Base-by-base conservation (phyloP, 2,329 filamentous ascomycete species). In the Akanthomyces muscarius region DNA sequence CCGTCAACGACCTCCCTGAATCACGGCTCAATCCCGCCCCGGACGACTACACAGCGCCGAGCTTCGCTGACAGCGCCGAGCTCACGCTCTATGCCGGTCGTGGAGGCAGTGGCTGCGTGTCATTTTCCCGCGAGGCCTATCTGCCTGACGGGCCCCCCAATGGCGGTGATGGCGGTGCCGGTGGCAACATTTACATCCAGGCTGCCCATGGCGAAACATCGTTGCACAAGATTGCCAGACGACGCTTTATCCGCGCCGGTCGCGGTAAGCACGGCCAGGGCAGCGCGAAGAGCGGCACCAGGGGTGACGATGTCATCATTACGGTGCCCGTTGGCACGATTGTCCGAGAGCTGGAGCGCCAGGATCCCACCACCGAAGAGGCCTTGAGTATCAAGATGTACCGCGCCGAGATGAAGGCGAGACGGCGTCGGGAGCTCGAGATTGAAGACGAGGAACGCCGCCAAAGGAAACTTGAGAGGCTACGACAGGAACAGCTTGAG, bases 281-380 rank as follows among this genome's bases (percentile, higher is more conserved):
- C 42, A 90, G 87, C 68, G 83, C 84, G 61, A 84, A 84, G 68
- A 85, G 88, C 61, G 95, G 95, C 4, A 87, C 88, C 69, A 84
- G 92, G 66, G 95, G 95, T 56, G 89, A 94, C 16, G 95, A 99
- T 74, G 76, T 97, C 5, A 80, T 98, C 69, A 86, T 99, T 65
- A 89, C 90, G 38, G 95, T 99, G 0, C 95, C 95, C 0, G 90
- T 98, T 5, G 95, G 95, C 4, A 99, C 95, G 0, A 87, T 99
- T 2, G 83, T 99, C 3, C 84, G 91, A 38, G 95, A 99, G 76
- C 77, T 97, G 4, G 85, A 86, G 67, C 83, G 95, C 44, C 78
- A 87, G 60, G 93, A 98, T 72, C 92, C 92, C 0, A 80, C 90
- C 6, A 85, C 84, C 10, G 88, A 92, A 58, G 89, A 92, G 69